These are phyloP conservation scores for Tolypocladium tropicale DNA, from an alignment of 2,329 filamentous ascomycete genomes.

Conservation along the genomic window DNA sequence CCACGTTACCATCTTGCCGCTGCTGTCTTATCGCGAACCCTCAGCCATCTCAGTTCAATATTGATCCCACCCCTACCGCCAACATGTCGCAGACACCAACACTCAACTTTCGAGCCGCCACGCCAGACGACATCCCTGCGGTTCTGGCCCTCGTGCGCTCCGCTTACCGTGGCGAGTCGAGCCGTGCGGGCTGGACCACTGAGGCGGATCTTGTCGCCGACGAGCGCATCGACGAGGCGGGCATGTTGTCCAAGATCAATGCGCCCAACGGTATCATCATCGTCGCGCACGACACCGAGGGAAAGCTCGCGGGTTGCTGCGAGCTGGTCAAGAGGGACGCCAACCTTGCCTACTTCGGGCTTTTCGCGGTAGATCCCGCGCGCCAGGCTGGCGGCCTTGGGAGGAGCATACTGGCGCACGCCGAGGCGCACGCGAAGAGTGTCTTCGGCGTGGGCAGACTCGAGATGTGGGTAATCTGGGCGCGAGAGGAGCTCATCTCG, in stretches of 20 bases:
- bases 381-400: slow-evolving; percentile 34
- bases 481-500: slow-evolving; percentile 29
- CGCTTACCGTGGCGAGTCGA: slow-evolving; percentile 32
- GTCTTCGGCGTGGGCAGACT: slow-evolving; percentile 22
- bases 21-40: background rate
- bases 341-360: slow-evolving; percentile 30
- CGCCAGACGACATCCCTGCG: slow-evolving; percentile 16
- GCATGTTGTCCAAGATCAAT: slow-evolving; percentile 28
- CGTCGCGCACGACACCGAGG: slow-evolving; percentile 19
- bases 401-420: slow-evolving; percentile 25
- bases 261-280: slow-evolving; percentile 25
- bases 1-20: background rate
- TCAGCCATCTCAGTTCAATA: background rate
- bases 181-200: slow-evolving; percentile 34
- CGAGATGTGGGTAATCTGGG: slow-evolving; percentile 35
- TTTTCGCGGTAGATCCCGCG: slow-evolving; percentile 35
- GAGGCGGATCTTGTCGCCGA: slow-evolving; percentile 33
- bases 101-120: slow-evolving; percentile 25
- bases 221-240: slow-evolving; percentile 29
- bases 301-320: slow-evolving; percentile 30
- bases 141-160: slow-evolving; percentile 29
- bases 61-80: background rate
- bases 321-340: slow-evolving; percentile 23
- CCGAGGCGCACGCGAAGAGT: slow-evolving; percentile 25
- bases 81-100: slow-evolving; percentile 6